A percentile compares a stretch with the other conserved stretches of the same genome.
Evolutionary conservation across 2,329 filamentous ascomycete species (phyloP).

Genomic region (Bisporella sp.): DNA sequence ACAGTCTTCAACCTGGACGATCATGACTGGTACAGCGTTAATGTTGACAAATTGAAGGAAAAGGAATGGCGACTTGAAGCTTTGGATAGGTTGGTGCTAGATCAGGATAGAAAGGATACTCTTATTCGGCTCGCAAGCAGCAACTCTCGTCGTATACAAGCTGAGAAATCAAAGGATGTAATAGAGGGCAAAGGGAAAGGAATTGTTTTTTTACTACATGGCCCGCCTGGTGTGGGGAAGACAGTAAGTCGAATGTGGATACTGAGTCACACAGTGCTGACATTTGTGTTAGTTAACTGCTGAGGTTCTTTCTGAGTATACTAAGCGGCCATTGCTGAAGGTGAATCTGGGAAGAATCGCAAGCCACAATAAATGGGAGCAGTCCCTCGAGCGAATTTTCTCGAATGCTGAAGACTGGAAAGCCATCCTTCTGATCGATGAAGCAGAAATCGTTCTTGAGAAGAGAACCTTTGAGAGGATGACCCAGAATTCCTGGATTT

Average conservation of each 20-base stretch:
- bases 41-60: background rate
- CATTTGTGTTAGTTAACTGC: background rate
- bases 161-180: constrained; percentile 12
- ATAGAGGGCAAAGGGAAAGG: constrained; percentile 18
- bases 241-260: background rate
- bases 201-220: constrained; percentile 11
- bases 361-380: constrained; percentile 5
- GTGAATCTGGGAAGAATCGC: constrained; percentile 5
- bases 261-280: background rate
- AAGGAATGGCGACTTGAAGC: background rate
- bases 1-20: constrained; percentile 1
- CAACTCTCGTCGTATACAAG: background rate
- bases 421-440: constrained; percentile 13
- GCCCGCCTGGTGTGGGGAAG: constrained; percentile 8
- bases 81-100: background rate
- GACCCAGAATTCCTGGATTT: constrained; percentile 38
- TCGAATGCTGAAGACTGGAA: constrained; percentile 4
- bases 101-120: background rate
- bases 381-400: constrained; percentile 8
- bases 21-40: constrained; percentile 1
- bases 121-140: background rate
- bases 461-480: constrained; percentile 6
- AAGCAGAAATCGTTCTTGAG: constrained; percentile 11
- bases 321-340: constrained; percentile 21
- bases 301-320: constrained; percentile 5